phyloP scores from a whole-genome alignment of 495 filamentous ascomycete species.

The Xylaria curta region DNA sequence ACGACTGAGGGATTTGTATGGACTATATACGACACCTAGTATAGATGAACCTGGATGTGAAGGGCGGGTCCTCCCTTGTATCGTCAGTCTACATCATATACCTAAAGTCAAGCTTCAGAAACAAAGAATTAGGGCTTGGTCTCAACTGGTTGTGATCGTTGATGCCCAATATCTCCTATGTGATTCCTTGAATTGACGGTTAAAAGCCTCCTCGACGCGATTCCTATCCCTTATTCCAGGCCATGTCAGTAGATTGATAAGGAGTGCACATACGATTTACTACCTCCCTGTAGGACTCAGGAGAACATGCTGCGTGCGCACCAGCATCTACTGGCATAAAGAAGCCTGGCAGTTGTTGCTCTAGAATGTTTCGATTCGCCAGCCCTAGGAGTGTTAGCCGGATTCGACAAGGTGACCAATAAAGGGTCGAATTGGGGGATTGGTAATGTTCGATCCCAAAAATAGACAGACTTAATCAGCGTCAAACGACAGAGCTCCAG shows the following conservation, averaged over 20 bases:
- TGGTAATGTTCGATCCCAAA: slow-evolving; percentile 25
- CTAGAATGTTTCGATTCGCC: slow-evolving; percentile 15
- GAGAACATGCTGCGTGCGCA: not conserved
- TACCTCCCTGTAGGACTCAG: not conserved
- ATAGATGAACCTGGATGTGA: not conserved
- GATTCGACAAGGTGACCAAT: slow-evolving; percentile 18
- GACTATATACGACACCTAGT: slow-evolving; percentile 16
- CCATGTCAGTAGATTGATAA: not conserved
- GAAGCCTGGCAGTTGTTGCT: slow-evolving; percentile 8
- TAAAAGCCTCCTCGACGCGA: not conserved
- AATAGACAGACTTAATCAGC: slow-evolving; percentile 26
- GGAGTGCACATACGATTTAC: not conserved
- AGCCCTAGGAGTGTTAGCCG: slow-evolving; percentile 21
- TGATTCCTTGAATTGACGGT: not conserved
- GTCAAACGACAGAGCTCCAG: not conserved
- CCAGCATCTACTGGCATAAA: not conserved
- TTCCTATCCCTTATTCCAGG: too few relatives aligned
- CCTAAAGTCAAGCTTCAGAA: not conserved
- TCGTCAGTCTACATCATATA: not conserved
- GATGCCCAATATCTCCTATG: not conserved
- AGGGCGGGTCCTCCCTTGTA: not conserved
- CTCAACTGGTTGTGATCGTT: too few relatives aligned
- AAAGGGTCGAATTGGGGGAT: slow-evolving; percentile 13
- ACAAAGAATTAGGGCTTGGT: not conserved
- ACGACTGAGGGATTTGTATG: slow-evolving; percentile 7